Conservation (phyloP, 108 stramenopile species). For the Nitzschia sp. region DNA sequence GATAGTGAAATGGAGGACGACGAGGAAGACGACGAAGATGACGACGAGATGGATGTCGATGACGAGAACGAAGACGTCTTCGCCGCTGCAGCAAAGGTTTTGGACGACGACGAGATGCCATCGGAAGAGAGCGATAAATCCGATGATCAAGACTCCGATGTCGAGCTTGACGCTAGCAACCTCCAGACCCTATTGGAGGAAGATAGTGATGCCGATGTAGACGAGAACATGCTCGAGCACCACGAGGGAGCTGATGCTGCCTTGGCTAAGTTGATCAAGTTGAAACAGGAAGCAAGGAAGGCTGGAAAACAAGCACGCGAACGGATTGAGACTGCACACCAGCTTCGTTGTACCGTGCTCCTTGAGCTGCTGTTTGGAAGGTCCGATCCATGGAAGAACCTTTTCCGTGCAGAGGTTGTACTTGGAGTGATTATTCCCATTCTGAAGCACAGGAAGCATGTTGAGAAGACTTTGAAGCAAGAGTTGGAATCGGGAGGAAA, state of each 20-base stretch:
- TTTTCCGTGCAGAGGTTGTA: constrained; percentile 54
- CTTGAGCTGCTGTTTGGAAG: constrained; percentile 58
- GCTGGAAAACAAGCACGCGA: constrained; percentile 71
- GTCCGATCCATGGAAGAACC: constrained; percentile 48
- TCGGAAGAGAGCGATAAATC: constrained; percentile 32
- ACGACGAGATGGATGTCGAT: constrained; percentile 25
- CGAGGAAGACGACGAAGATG: constrained; percentile 34
- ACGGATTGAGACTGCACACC: constrained; percentile 60
- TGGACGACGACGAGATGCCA: constrained; percentile 32
- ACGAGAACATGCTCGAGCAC: constrained; percentile 65
- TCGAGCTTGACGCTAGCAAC: constrained; percentile 61
- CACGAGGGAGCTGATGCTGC: constrained; percentile 87
- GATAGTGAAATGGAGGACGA: constrained; percentile 40
- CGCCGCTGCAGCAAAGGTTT: constrained; percentile 19
- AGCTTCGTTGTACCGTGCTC: constrained; percentile 70
- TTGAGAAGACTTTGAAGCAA: constrained; percentile 51
- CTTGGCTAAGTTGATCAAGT: constrained; percentile 75
- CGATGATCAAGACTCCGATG: constrained; percentile 52
- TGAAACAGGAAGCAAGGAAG: constrained; percentile 82
- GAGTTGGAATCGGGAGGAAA: constrained; percentile 35
- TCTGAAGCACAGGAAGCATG: constrained; percentile 43
- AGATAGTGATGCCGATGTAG: constrained; percentile 73
- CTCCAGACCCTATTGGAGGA: constrained; percentile 74
- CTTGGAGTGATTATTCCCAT: constrained; percentile 56
- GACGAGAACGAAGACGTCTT: constrained; percentile 34